Evolutionary conservation across 2,329 filamentous ascomycete genomes (phyloP).

Genomic region (Paradendryphiella salina): DNA sequence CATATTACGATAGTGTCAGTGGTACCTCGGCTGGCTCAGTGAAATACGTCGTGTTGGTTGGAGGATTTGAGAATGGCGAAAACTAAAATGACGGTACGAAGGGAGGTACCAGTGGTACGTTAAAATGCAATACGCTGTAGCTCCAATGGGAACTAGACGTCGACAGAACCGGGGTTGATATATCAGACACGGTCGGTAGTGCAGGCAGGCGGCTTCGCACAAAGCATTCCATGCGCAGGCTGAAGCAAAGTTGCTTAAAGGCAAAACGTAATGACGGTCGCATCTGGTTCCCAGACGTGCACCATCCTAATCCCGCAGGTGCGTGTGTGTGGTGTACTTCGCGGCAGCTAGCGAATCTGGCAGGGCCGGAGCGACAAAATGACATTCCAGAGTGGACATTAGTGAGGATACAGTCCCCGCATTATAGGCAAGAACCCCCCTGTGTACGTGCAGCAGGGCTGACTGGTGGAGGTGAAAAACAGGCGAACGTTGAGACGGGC

Average conservation of each 20-base stretch:
- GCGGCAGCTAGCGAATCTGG: constrained; percentile 15
- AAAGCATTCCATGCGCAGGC: constrained; percentile 24
- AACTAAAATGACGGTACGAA: constrained; percentile 16
- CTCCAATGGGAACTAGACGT: constrained; percentile 12
- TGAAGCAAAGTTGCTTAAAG: constrained; percentile 18
- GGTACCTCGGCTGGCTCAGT: constrained; percentile 7
- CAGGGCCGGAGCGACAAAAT: constrained; percentile 21
- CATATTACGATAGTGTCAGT: constrained; percentile 35
- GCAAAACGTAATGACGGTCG: constrained; percentile 8
- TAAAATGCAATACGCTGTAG: constrained; percentile 24
- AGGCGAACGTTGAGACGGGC: constrained; percentile 33
- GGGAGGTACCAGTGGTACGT: constrained; percentile 6
- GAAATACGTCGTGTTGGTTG: constrained; percentile 9
- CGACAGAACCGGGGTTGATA: constrained; percentile 18
- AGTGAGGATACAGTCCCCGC: constrained; percentile 35
- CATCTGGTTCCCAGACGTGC: constrained; percentile 10
- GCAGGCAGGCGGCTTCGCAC: constrained; percentile 5
- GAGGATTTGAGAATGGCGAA: constrained; percentile 5
- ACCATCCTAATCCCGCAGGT: constrained; percentile 17
- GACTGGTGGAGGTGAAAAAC: constrained; percentile 17
- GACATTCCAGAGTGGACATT: constrained; percentile 22
- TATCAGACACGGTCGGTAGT: constrained; percentile 21
- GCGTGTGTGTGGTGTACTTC: constrained; percentile 5
- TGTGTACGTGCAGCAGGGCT: constrained; percentile 22
- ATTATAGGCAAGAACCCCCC: constrained; percentile 32